Evolutionary conservation across 805 yeast species (phyloP), one percentile per base, ranked within the genome.

Genomic region (Wickerhamomyces hampshirensis): DNA sequence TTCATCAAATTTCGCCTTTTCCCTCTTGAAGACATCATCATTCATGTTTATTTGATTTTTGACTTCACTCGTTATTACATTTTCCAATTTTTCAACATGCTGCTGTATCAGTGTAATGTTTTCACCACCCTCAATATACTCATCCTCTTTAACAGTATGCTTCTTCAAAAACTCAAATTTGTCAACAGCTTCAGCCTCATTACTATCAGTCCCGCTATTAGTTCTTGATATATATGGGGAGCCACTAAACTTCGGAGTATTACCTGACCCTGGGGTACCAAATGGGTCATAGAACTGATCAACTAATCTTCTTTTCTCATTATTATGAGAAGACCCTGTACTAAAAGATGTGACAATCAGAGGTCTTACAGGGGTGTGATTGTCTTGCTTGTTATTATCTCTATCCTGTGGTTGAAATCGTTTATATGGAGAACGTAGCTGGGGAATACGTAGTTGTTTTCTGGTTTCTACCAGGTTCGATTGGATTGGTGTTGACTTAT

Each of bases 281-380:
- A 34, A 13, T 5, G 17, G 33, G 10, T 40, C 42, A 23, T 46
- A 48, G 30, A 48, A 48, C 38, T 48, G 52, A 16, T 48, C 48
- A 6, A 48, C 52, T 1, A 48, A 39, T 16, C 50, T n/a, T n/a
- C n/a, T 26, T 15, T 41, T 29, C 37, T 40, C 41, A 8, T 26
- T 7, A 12, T 26, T 26, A 6, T 26, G 28, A 6, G 7, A 6
- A 14, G n/a, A 11, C n/a, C 8, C n/a, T 9, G 28, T 9, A 7
- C 28, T 26, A 9, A 14, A 9, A 14, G 6, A 9, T 7, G 28
- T 26, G 13, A 26, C n/a, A 10, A 12, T 7, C 13, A 12, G n/a
- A 7, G 28, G n/a, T 12, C 24, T 21, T 8, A 21, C 18, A 28
- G 38, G 23, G 30, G 26, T n/a, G 31, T 14, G 27, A 34, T 33